Evolutionary conservation across 2,329 filamentous ascomycete species (phyloP).

Genomic region (Fusarium dlaminii): DNA sequence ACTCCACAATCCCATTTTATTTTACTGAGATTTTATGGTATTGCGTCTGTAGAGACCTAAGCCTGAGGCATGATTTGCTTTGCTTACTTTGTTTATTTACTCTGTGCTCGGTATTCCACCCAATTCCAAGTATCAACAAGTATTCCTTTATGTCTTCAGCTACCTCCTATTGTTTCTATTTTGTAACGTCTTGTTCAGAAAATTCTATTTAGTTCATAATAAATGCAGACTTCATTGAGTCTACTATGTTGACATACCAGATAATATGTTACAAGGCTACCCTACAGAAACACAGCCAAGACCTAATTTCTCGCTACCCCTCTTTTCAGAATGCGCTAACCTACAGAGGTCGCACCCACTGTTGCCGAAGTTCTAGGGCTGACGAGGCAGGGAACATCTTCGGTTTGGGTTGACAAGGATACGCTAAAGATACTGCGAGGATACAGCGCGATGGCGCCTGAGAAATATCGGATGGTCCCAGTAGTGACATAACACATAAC

Average conservation of each 20-base stretch:
- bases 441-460: background rate
- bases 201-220: background rate
- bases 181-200: background rate
- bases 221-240: background rate
- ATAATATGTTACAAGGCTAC: background rate
- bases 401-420: background rate
- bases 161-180: accelerated
- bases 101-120: no score
- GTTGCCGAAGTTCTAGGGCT: background rate
- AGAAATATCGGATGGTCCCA: background rate
- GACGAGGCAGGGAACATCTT: background rate
- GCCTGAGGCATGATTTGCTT: no score
- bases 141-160: background rate
- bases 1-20: no score
- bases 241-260: no score
- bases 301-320: background rate
- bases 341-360: background rate
- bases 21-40: no score
- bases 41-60: no score
- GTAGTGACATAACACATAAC: background rate
- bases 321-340: background rate
- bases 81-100: no score
- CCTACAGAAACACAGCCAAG: background rate
- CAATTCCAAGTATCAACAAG: no score
- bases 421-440: background rate